Percentiles rank a stretch among this genome's conserved stretches.
Conservation (phyloP, 2,329 filamentous ascomycete genomes). For the Triangularia verruculosa region DNA sequence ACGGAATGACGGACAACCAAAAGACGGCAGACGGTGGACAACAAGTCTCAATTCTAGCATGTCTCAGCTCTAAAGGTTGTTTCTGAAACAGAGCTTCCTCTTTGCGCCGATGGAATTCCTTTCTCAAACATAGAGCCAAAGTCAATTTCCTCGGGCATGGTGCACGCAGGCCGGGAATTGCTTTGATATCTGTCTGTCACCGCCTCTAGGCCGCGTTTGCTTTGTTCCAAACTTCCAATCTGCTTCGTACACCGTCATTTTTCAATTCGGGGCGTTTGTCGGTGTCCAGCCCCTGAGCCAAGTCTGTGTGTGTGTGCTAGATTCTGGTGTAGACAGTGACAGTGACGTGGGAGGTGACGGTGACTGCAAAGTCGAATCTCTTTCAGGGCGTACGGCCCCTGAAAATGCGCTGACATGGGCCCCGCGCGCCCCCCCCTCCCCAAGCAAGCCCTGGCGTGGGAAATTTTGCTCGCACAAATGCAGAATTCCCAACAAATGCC, state of each 20-base stretch:
- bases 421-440: conserved; percentile 12
- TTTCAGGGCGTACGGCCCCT: conserved; percentile 13
- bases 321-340: neutral
- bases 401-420: conserved; percentile 16
- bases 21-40: neutral
- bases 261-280: neutral
- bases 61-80: conserved; percentile 10
- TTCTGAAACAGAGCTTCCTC: conserved; percentile 17
- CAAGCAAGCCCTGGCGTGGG: conserved; percentile 12
- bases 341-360: neutral
- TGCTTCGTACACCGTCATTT: neutral
- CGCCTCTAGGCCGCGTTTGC: neutral
- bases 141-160: conserved; percentile 1
- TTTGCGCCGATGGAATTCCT: neutral
- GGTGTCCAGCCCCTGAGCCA: conserved; percentile 5
- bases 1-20: conserved; percentile 2
- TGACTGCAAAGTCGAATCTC: conserved; percentile 10
- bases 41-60: conserved; percentile 1
- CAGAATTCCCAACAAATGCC: neutral
- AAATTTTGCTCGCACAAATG: conserved; percentile 12
- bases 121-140: conserved; percentile 9
- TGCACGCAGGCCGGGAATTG: neutral
- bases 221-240: neutral
- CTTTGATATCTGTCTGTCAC: neutral
- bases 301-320: conserved; percentile 7